phyloP scores from a whole-genome alignment of 2,329 filamentous ascomycete genomes.

The Botrytis medusae region DNA sequence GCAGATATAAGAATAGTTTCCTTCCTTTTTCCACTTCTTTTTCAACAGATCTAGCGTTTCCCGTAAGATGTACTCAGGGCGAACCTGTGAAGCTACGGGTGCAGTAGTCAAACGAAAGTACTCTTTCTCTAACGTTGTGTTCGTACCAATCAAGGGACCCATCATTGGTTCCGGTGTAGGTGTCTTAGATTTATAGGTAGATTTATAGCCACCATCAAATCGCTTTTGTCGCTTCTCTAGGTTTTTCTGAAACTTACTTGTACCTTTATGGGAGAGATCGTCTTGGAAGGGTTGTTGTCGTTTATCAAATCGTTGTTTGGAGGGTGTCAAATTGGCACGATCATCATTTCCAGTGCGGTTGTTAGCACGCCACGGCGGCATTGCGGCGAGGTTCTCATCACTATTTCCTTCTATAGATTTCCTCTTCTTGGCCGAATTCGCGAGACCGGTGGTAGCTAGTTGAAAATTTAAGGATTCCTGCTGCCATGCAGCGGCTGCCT shows the following conservation, averaged over 20 bases:
- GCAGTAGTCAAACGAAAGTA: constrained; percentile 92
- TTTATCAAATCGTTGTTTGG: constrained; percentile 44
- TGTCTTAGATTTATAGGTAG: constrained; percentile 49
- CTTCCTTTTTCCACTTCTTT: constrained; percentile 90
- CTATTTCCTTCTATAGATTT: constrained; percentile 69
- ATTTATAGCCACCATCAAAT: constrained; percentile 69
- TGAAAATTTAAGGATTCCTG: constrained; percentile 35
- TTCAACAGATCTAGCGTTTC: constrained; percentile 86
- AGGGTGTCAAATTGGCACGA: constrained; percentile 57
- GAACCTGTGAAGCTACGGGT: constrained; percentile 84
- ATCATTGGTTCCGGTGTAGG: constrained; percentile 57
- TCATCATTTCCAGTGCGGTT: constrained; percentile 61
- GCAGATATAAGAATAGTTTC: constrained; percentile 96
- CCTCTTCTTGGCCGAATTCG: constrained; percentile 62
- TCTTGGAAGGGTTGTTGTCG: constrained; percentile 48
- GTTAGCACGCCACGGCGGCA: constrained; percentile 74
- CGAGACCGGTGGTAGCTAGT: constrained; percentile 30
- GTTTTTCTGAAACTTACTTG: constrained; percentile 88
- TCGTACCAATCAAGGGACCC: constrained; percentile 82
- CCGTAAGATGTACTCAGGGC: constrained; percentile 75
- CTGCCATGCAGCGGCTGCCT: constrained; percentile 40
- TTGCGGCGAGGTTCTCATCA: constrained; percentile 49
- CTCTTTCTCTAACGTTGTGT: constrained; percentile 82
- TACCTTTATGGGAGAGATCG: constrained; percentile 48
- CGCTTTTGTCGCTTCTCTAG: constrained; percentile 87